Evolutionary conservation across 2,329 filamentous ascomycete genomes (phyloP), one percentile per base, ranked within the genome.

Genomic region (Delphinella strobiligena): DNA sequence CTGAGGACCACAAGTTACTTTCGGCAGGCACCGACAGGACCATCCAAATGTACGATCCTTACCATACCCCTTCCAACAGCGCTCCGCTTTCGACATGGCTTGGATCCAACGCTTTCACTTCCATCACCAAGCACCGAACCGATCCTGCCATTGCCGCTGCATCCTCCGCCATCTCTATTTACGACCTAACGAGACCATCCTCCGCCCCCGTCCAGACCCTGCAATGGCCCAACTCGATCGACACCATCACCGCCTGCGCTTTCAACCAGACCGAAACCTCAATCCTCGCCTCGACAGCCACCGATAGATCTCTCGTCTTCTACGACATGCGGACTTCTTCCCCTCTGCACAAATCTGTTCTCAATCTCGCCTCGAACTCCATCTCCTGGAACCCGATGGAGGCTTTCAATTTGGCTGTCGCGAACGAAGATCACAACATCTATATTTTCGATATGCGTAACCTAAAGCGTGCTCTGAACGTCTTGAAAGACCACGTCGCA

Each of bases 221-320:
- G 11, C 73, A 77, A 46, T 95, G 88, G 86, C 89, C 89, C 4
- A 91, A 82, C 4, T 77, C 80, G 8, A 80, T 84, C 43, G 91
- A 94, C 60, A 96, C 91, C 3, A 91, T 96, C 61, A 93, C 78
- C 32, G 74, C 82, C 10, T 74, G 95, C 42, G 74, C 83, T 31
- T 93, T 96, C 67, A 98, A 96, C 64, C 82, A 93, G 56, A 82
- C 84, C 29, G 91, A 98, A 66, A 94, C 89, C 0, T 93, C 85
- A 0, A 76, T 98, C 32, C 68, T 98, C 19, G 91, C 80, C 5
- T 91, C 86, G 0, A 81, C 82, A 45, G 86, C 83, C 27, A 83
- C 80, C 8, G 91, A 98, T 57, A 77, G 89, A 47, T 84, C 82
- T 19, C 66, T 98, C 44, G 80, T 95, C 31, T 73, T 98, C 45